Base-by-base conservation (phyloP, 768 basidiomycete species). In the Thelephora ganbajun region DNA sequence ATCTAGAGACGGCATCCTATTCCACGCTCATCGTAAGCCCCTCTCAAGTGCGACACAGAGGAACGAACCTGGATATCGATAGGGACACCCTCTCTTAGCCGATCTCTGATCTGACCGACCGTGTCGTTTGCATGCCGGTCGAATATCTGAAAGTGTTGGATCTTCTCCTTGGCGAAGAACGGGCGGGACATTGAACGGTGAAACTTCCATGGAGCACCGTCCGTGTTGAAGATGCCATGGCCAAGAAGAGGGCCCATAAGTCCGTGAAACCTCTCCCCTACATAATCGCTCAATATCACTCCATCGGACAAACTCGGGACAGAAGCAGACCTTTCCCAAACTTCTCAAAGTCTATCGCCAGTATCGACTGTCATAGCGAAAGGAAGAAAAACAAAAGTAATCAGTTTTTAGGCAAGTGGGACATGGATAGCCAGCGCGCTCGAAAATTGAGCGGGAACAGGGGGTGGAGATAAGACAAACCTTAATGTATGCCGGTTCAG, bases 191-290 rank as follows among this genome's bases (percentile, higher is more conserved):
- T 3, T 6, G 36, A 56, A 11, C 81, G 75, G 58, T 83, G 80
- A 54, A 80, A 73, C 77, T 78, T 84, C 83, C 83, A 84, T 60
- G 74, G 68, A 0, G 80, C 76, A 14, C 77, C 74, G 54, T 77
- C 75, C 1, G 73, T 68, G 50, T 73, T 77, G 61, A 80, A 79
- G 0, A 81, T 75, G 0, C 79, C 79, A 5, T 67, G 67, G 11
- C 78, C 79, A 2, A 79, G 62, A 5, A 78, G 57, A 4, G 65
- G 61, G 7, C 55, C 35, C 41, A 61, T 51, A n/a, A 56, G 55
- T 19, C 34, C 36, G 18, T 46, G 33, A 39, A 62, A 56, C 11
- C 43, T 45, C 2, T 52, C 63, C 63, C 60, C 30, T 6, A 35
- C 4, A 44, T 7, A 16, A 16, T 6, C 11, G 34, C 37, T 39